phyloP scores from a whole-genome alignment of 352 stramenopile genomes.

The Phytopythium sindhum region DNA sequence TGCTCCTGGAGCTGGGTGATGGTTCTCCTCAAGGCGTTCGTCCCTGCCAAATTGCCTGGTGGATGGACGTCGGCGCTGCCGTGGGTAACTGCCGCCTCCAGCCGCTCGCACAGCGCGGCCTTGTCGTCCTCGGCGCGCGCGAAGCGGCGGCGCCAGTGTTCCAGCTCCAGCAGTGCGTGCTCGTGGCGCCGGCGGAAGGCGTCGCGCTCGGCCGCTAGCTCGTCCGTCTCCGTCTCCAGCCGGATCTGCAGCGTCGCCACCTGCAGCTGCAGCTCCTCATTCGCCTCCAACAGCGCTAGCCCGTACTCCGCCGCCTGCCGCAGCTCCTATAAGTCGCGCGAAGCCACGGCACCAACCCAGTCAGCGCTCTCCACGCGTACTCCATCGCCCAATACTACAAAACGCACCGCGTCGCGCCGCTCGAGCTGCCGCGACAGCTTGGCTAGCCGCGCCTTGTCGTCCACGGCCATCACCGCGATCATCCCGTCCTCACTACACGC shows the following conservation, averaged over 20 bases:
- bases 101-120: conserved; percentile 40
- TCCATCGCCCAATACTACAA: conserved; percentile 2
- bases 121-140: conserved; percentile 65
- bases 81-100: conserved; percentile 26
- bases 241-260: conserved; percentile 71
- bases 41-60: conserved; percentile 31
- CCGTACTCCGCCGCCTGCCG: conserved; percentile 77
- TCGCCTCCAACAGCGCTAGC: conserved; percentile 64
- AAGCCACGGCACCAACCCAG: neutral
- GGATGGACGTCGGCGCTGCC: neutral
- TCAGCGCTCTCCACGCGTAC: neutral
- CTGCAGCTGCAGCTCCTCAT: conserved; percentile 74
- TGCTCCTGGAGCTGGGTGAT: conserved; percentile 30
- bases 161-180: conserved; percentile 53
- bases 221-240: conserved; percentile 55
- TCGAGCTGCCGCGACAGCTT: conserved; percentile 44
- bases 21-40: conserved; percentile 32
- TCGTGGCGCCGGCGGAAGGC: conserved; percentile 58
- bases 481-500: conserved; percentile 50
- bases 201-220: conserved; percentile 61
- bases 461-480: conserved; percentile 36
- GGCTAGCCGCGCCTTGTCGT: conserved; percentile 48
- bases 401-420: conserved; percentile 36
- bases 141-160: conserved; percentile 70
- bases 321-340: conserved; percentile 47